These are phyloP conservation scores for Podila verticillata DNA, from an alignment of 192 early-diverging fungal genomes.

Conservation along the genomic window DNA sequence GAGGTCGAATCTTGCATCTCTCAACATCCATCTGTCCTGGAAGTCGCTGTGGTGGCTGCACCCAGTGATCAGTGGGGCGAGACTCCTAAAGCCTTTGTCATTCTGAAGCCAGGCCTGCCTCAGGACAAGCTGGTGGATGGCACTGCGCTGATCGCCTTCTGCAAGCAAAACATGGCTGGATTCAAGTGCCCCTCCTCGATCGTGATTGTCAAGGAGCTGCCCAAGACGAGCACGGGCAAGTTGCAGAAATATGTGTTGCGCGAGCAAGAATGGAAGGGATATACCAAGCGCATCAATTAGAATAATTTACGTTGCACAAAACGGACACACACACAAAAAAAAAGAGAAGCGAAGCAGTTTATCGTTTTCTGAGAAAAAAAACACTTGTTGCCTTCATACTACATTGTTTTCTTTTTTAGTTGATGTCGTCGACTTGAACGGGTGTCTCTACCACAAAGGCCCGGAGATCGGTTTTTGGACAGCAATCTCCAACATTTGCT, in stretches of 20 bases:
- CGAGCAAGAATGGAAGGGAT: slow-evolving; percentile 57
- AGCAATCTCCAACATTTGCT: background rate
- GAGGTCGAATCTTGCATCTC: slow-evolving; percentile 65
- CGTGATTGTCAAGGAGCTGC: slow-evolving; percentile 56
- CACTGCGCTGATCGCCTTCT: slow-evolving; percentile 44
- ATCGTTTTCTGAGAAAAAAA: background rate
- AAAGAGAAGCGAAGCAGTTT: background rate
- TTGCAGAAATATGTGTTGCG: slow-evolving; percentile 64
- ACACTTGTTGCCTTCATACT: background rate
- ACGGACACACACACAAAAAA: background rate
- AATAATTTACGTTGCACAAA: background rate
- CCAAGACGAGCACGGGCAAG: slow-evolving; percentile 63
- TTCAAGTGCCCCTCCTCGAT: slow-evolving; percentile 63
- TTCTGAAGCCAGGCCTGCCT: slow-evolving; percentile 50
- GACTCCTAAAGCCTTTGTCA: slow-evolving; percentile 64
- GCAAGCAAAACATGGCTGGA: slow-evolving; percentile 56
- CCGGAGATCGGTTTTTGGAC: background rate
- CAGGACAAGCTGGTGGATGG: slow-evolving; percentile 28
- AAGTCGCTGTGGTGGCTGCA: slow-evolving; percentile 64
- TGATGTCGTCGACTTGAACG: background rate
- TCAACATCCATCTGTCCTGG: slow-evolving; percentile 57
- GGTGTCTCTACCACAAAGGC: background rate
- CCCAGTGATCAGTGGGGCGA: slow-evolving; percentile 72
- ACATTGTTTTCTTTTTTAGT: background rate
- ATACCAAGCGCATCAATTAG: slow-evolving; percentile 47